Evolutionary conservation across 1,284 basidiomycete species (phyloP).

Genomic region (Marasmius sp.): DNA sequence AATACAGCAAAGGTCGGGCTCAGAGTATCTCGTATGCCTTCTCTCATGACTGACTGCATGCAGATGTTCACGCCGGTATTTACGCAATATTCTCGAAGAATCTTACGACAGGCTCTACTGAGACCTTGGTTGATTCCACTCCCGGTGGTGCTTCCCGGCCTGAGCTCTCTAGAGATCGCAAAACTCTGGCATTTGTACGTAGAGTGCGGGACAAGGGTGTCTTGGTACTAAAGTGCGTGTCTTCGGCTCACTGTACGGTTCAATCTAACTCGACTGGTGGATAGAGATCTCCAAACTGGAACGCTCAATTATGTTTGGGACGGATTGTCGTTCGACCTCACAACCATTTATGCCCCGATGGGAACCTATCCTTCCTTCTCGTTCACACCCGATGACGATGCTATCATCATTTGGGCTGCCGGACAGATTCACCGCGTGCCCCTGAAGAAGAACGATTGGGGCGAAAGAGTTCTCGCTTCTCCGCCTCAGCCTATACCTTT

Average conservation of each 20-base stretch:
- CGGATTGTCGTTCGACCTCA: constrained; percentile 66
- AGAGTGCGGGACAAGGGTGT: constrained; percentile 71
- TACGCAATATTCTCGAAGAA: constrained; percentile 68
- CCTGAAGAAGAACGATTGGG: constrained; percentile 45
- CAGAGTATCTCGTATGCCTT: not conserved
- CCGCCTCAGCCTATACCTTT: constrained; percentile 54
- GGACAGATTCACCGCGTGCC: constrained; percentile 70
- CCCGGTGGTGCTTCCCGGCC: constrained; percentile 73
- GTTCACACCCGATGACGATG: constrained; percentile 61
- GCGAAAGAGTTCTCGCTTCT: constrained; percentile 40
- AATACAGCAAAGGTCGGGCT: constrained; percentile 65
- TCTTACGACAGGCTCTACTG: constrained; percentile 52
- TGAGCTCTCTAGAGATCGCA: constrained; percentile 64
- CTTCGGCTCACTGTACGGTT: not conserved
- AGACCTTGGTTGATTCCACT: constrained; percentile 50
- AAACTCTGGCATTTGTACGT: constrained; percentile 71
- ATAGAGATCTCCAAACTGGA: constrained; percentile 65
- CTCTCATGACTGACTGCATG: not conserved
- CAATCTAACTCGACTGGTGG: constrained; percentile 1
- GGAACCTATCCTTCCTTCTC: constrained; percentile 76
- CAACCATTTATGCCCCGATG: constrained; percentile 68
- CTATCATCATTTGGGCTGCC: constrained; percentile 71
- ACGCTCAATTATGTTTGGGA: constrained; percentile 65
- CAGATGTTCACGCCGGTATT: constrained; percentile 69
- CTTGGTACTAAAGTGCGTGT: constrained; percentile 62